Evolutionary conservation across 345 rosid genomes (phyloP), one percentile per base, ranked within the genome.

Genomic region (Eutrema yunnanense): DNA sequence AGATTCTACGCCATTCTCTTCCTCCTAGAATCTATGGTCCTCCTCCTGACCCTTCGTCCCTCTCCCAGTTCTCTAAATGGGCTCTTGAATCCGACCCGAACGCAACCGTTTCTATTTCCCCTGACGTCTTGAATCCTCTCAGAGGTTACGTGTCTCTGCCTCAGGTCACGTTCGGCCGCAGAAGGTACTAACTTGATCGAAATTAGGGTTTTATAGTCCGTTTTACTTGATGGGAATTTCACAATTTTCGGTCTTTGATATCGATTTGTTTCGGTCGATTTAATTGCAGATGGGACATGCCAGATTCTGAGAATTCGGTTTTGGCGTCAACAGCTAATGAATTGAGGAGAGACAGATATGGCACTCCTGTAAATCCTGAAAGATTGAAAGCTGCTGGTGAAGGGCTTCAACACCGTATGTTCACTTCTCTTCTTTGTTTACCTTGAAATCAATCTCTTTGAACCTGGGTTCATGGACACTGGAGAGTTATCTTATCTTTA

Each of bases 121-220:
- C 90, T 12, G 93, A 86, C 58, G 87, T 76, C 6, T 67, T 91
- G 70, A 94, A 89, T 75, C 96, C 98, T 65, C 96, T 94, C 57
- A 83, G 96, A 74, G 90, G 88, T 76, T 86, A 89, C 50, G 55
- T 94, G 5, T 84, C 96, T 47, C 74, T 94, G 62, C 98, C 97
- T 54, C 96, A 85, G 79, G 97, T 94, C 84, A 86, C 95, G 0
- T 87, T 91, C 62, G 98, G 97, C 52, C 96, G 93, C 55, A 88
- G 76, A 85, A 94, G 98, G 98, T 91, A 6, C 4, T 0, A 34
- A 26, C 48, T 53, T 72, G 19, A 44, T 57, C 55, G 16, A 26
- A 63, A 13, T 57, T 57, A 32, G 61, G 71, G 62, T 26, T 63
- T 70, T 41, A 2, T 53, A 14, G 19, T 63, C 12, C 30, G 42